Evolutionary conservation across 345 rosid genomes (phyloP), one percentile per base, ranked within the genome.

Genomic region (Citrus glauca): DNA sequence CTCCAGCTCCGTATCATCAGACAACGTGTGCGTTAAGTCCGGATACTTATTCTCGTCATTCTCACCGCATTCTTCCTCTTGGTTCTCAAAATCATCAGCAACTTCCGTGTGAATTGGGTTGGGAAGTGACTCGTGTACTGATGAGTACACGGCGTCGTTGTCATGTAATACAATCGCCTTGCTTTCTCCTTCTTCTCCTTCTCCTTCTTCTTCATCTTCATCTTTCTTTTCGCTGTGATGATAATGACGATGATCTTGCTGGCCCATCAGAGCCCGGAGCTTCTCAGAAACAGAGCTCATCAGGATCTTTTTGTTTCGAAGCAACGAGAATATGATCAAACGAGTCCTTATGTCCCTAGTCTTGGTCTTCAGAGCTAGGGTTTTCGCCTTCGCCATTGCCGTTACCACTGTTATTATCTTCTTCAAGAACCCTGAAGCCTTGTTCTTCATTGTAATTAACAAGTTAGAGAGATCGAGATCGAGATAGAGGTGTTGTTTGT

Each of bases 331-430:
- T 33, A 94, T 84, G 30, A 90, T 83, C 7, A 91, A 78, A 30
- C 94, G 86, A 13, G 92, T 81, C 87, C 84, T 90, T 77, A 92
- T 79, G 25, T 91, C 90, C 60, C 78, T 87, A 14, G 90, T 79
- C 81, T 90, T 90, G 85, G 74, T 84, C 85, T 91, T 92, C 20
- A 92, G 71, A 75, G 92, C 91, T 65, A 86, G 59, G 28, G 87
- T 86, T 77, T 83, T 90, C 28, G 82, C 80, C 74, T 84, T 88
- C 4, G 88, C 84, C 42, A 86, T 69, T 35, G 64, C 17, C 16
- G 74, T 77, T 77, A 90, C 17, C 80, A 73, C 77, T 50, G 81
- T 68, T 17, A 89, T 68, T 60, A 89, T 63, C 68, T 81, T 84
- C 84, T 89, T 89, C 84, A 89, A 76, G 32, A 89, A 64, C 1